Conservation (phyloP, 441 rosid genomes). For the Lepidium campestre region DNA sequence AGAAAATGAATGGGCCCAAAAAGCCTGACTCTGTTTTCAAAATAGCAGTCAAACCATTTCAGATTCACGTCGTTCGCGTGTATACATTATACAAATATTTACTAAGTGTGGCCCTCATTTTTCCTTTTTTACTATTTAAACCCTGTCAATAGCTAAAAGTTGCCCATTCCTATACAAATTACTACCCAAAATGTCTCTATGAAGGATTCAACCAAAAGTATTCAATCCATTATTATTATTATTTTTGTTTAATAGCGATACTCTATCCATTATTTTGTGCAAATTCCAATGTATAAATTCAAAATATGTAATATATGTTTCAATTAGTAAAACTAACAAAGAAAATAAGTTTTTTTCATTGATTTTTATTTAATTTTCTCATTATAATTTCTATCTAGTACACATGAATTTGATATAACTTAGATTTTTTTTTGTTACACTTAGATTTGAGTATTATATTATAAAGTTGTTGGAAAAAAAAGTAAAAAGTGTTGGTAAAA, state of each 20-base stretch:
- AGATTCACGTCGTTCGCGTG: conserved; percentile 32
- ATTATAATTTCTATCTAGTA: too few relatives aligned
- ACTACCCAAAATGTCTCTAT: neutral
- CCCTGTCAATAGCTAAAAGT: neutral
- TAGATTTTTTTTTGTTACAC: too few relatives aligned
- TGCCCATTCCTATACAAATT: conserved; percentile 2
- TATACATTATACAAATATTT: conserved; percentile 11
- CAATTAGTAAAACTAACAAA: neutral
- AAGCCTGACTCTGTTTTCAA: neutral
- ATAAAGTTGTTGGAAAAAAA: too few relatives aligned
- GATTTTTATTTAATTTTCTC: neutral
- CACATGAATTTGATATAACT: neutral
- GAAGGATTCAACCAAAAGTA: neutral
- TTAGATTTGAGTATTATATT: too few relatives aligned
- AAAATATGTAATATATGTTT: neutral
- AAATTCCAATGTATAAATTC: too few relatives aligned
- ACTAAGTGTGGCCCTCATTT: conserved; percentile 7
- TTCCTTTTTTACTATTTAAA: neutral
- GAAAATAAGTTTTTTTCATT: neutral
- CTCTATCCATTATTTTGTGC: too few relatives aligned
- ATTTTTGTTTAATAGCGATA: neutral
- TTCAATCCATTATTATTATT: neutral
- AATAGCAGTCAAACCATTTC: conserved; percentile 26
- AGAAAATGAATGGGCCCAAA: neutral
- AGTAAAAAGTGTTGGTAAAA: neutral